These are phyloP conservation scores for Mycena olivaceomarginata DNA, from an alignment of 768 basidiomycete species.

Conservation along the genomic window DNA sequence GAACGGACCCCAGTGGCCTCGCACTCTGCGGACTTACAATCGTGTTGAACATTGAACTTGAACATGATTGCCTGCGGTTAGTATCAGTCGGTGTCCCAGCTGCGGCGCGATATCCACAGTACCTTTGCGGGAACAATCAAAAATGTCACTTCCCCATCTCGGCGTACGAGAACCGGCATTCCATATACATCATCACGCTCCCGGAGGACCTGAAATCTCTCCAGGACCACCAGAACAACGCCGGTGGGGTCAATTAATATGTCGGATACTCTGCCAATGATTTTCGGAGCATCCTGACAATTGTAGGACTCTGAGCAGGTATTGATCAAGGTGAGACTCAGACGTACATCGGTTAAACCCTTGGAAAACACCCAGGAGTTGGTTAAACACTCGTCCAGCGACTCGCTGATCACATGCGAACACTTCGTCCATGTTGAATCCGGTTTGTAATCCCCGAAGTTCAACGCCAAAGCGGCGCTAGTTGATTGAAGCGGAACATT, in stretches of 20 bases:
- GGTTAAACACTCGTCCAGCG: background rate
- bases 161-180: conserved; percentile 9
- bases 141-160: background rate
- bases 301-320: background rate
- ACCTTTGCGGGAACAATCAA: background rate
- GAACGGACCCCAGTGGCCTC: too few relatives aligned
- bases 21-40: too few relatives aligned
- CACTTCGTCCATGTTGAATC: background rate
- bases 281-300: background rate
- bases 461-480: background rate
- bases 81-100: too few relatives aligned
- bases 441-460: conserved; percentile 5
- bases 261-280: background rate
- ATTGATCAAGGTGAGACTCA: too few relatives aligned
- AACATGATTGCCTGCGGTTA: too few relatives aligned
- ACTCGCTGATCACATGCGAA: background rate
- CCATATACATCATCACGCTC: background rate
- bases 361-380: background rate
- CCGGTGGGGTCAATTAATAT: background rate
- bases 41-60: too few relatives aligned
- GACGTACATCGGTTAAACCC: too few relatives aligned
- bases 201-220: background rate
- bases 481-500: background rate
- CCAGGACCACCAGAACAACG: background rate
- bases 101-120: too few relatives aligned